Base-by-base conservation (phyloP, 2,329 filamentous ascomycete genomes). In the Trichoderma aggressivum region DNA sequence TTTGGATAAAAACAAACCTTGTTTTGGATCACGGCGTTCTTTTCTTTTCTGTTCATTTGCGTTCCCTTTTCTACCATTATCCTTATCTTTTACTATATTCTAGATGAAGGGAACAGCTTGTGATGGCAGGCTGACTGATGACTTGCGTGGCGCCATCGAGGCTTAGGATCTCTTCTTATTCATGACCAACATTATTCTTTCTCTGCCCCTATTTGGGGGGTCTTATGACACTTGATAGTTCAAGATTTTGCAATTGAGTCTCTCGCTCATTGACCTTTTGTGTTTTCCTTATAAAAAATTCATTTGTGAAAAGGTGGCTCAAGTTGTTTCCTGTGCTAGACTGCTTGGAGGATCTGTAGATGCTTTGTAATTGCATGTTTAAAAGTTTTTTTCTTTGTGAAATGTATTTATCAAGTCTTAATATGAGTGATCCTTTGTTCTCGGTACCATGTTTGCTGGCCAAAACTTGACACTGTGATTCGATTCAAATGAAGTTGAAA, bases 11-110 rank as follows among this genome's bases (percentile, higher is more conserved):
- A 79, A 77, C 28, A 59, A 59, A 21, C 30, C 56, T 36, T 61
- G 39, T 53, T 74, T 73, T 72, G 77, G 77, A 78, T 64, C 74
- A 72, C 56, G 78, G 78, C 78, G 78, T 79, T 78, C 30, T 71
- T 71, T 73, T 75, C 73, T 77, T 70, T 74, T 67, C 72, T 70
- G 72, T 72, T 74, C 39, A 34, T 73, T 74, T 68, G 47, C 58
- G 34, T 58, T 32, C 21, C n/a, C 16, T 62, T 47, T 56, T 36
- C 39, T 55, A 30, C 59, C 34, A 32, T 73, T 66, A n/a, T 21
- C 26, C 60, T 21, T 50, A 21, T 26, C 12, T 26, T 69, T 69
- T 56, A 50, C 53, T 64, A 59, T 68, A 43, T 63, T 50, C 60
- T 32, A 62, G 67, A 58, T 61, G 71, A 56, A 70, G 67, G 58